Conservation (phyloP, 495 filamentous ascomycete species). For the Neurospora tetrasperma region DNA sequence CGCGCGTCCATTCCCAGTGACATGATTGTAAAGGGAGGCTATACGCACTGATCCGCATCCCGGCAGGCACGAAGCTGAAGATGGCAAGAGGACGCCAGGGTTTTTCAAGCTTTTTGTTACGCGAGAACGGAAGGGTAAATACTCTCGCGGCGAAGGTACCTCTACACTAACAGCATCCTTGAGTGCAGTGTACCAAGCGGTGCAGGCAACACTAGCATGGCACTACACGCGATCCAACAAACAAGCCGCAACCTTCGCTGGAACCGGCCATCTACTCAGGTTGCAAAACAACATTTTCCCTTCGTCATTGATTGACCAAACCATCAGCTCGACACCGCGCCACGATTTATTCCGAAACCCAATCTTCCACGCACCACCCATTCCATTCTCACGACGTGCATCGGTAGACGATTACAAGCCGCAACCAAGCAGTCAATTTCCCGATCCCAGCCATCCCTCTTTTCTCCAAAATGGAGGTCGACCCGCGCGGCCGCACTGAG, state of each 20-base stretch:
- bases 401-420: background rate
- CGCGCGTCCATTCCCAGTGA: background rate
- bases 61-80: background rate
- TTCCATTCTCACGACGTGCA: background rate
- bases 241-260: background rate
- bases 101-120: background rate
- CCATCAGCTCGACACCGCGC: background rate
- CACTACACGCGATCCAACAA: background rate
- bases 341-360: background rate
- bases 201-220: conserved; percentile 1
- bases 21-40: background rate
- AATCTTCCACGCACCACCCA: background rate
- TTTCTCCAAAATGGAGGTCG: conserved; percentile 16
- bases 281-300: background rate
- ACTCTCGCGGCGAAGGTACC: background rate
- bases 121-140: background rate
- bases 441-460: background rate
- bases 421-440: background rate
- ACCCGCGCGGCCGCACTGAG: conserved; percentile 13
- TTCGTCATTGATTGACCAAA: background rate
- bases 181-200: background rate
- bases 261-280: background rate
- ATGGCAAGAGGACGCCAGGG: background rate
- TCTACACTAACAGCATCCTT: background rate
- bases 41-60: background rate